Percentiles rank a stretch among this genome's conserved stretches.
These are phyloP conservation scores for Tolypocladium ovalisporum DNA, from an alignment of 2,329 filamentous ascomycete species.

Conservation along the genomic window DNA sequence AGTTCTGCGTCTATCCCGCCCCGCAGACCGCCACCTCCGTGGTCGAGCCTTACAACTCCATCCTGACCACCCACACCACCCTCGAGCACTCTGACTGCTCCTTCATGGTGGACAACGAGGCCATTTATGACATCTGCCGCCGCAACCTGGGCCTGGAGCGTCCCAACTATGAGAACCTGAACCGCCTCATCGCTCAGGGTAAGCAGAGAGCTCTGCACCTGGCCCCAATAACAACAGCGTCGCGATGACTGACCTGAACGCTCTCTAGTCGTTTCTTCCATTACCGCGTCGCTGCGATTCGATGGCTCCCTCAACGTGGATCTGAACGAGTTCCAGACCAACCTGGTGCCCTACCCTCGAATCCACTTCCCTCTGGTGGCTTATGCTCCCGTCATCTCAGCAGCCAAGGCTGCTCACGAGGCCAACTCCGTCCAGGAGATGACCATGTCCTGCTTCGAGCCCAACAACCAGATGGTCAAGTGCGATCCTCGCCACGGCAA, in stretches of 20 bases:
- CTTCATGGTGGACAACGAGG: conserved; percentile 99
- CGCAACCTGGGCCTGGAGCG: conserved; percentile 95
- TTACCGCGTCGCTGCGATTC: conserved; percentile 96
- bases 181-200: conserved; percentile 97
- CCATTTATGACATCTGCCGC: conserved; percentile 98
- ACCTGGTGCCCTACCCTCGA: conserved; percentile 95
- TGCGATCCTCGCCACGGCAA: conserved; percentile 97
- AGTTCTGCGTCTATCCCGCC: conserved; percentile 98
- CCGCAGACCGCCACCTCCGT: conserved; percentile 95
- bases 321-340: conserved; percentile 99
- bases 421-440: conserved; percentile 97
- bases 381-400: conserved; percentile 88
- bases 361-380: conserved; percentile 99
- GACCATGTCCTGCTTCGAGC: conserved; percentile 98
- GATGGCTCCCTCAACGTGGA: conserved; percentile 98
- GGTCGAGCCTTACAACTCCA: conserved; percentile 99
- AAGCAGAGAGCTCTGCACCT: conserved; percentile 12
- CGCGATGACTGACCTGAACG: not conserved
- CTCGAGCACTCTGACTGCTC: conserved; percentile 99
- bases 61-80: conserved; percentile 96
- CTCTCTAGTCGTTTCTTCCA: conserved; percentile 78
- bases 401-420: conserved; percentile 93
- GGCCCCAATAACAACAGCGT: not conserved
- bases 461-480: conserved; percentile 99
- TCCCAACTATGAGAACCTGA: conserved; percentile 97